A percentile compares a stretch with the other conserved stretches of the same genome.
Evolutionary conservation across 1,139 yeast genomes (phyloP).

Genomic region (Geotrichum restrictum): DNA sequence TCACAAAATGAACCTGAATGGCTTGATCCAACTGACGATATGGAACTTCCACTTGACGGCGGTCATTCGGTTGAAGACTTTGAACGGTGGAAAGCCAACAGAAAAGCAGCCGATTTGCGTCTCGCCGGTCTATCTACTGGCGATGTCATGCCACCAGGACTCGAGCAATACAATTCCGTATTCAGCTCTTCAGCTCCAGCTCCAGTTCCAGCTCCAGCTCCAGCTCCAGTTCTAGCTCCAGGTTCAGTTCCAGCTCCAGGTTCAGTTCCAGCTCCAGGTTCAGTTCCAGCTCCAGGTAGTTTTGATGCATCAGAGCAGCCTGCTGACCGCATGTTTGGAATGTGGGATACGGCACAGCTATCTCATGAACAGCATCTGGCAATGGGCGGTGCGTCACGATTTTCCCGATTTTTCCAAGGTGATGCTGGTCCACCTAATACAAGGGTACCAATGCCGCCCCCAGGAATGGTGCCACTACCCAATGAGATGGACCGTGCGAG

Average conservation of each 20-base stretch:
- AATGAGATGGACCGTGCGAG: not conserved
- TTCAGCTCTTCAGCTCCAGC: too few species aligned
- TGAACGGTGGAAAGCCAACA: conserved; percentile 35
- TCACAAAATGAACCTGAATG: conserved; percentile 7
- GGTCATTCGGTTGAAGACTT: conserved; percentile 30
- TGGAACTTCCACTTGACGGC: conserved; percentile 12
- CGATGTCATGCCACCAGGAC: not conserved
- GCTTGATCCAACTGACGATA: conserved; percentile 14
- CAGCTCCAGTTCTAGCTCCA: too few species aligned
- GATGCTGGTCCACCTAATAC: not conserved
- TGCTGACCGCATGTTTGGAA: conserved; percentile 8
- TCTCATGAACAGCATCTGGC: conserved; percentile 5
- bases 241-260: too few species aligned
- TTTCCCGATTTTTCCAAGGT: conserved; percentile 29
- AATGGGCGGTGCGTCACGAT: conserved; percentile 14
- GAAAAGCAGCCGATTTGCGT: conserved; percentile 24
- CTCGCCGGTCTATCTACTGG: conserved; percentile 14
- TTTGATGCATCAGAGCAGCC: conserved; percentile 25
- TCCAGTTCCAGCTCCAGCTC: too few species aligned
- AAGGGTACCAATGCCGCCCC: not conserved
- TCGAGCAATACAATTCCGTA: not conserved
- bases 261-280: too few species aligned
- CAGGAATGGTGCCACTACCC: not conserved
- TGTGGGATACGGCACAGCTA: conserved; percentile 5
- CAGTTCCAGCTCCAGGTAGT: conserved; percentile 21